These are phyloP conservation scores for Camellia japonica DNA, from an alignment of 148 eudicot genomes.

Conservation along the genomic window DNA sequence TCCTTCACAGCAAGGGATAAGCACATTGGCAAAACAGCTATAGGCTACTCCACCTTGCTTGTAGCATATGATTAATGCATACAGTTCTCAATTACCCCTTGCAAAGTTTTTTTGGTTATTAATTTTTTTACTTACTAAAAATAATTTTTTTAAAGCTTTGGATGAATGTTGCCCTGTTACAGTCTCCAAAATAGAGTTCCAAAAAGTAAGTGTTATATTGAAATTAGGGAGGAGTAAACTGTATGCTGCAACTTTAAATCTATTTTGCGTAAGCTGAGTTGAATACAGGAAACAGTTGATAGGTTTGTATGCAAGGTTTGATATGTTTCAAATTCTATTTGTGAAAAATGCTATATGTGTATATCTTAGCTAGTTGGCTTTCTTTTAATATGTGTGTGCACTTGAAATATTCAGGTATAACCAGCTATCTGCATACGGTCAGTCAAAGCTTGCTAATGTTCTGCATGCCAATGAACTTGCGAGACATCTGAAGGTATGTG, in stretches of 20 bases:
- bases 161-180: background rate
- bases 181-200: background rate
- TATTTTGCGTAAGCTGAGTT: background rate
- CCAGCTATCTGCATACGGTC: slow-evolving; percentile 72
- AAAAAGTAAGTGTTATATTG: background rate
- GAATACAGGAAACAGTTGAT: background rate
- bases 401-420: slow-evolving; percentile 47
- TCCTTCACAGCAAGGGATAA: background rate
- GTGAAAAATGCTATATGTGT: background rate
- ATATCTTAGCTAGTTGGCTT: background rate
- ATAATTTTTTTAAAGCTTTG: background rate
- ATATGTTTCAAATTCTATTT: background rate
- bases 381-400: background rate
- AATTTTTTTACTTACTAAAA: no score
- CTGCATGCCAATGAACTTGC: slow-evolving; percentile 81
- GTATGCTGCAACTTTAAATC: background rate
- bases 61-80: background rate
- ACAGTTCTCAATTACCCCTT: background rate
- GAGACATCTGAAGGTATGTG: slow-evolving; percentile 60
- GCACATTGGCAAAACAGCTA: background rate
- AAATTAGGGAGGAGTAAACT: background rate
- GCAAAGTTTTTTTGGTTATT: background rate
- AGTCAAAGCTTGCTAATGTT: slow-evolving; percentile 84
- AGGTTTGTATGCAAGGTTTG: background rate
- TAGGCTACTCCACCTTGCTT: background rate